These are phyloP conservation scores for Zygosaccharomyces bisporus DNA, from an alignment of 805 yeast species.

Conservation along the genomic window DNA sequence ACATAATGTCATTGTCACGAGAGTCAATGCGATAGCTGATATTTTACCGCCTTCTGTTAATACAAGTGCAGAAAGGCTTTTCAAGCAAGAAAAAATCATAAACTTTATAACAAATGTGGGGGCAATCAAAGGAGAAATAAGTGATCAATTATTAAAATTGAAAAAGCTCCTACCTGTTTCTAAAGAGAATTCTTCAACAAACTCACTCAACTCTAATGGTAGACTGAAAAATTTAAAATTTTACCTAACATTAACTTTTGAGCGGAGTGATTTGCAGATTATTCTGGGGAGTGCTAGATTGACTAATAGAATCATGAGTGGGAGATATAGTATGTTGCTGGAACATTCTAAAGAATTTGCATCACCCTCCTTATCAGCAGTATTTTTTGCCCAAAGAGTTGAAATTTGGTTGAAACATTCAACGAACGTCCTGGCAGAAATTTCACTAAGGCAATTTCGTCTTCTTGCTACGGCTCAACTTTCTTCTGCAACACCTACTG, in stretches of 20 bases:
- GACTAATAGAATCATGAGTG: constrained; percentile 14
- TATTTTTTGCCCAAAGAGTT: constrained; percentile 21
- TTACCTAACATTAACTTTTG: constrained; percentile 20
- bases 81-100: constrained; percentile 17
- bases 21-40: constrained; percentile 20
- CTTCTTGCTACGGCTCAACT: constrained; percentile 21
- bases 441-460: constrained; percentile 21
- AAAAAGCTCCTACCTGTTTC: constrained; percentile 9
- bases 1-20: constrained; percentile 26
- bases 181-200: not conserved
- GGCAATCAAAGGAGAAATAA: constrained; percentile 27
- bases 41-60: constrained; percentile 17
- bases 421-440: constrained; percentile 20
- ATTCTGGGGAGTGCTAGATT: constrained; percentile 19
- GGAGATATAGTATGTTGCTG: constrained; percentile 20
- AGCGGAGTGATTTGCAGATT: constrained; percentile 22
- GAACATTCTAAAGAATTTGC: constrained; percentile 25
- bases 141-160: constrained; percentile 22
- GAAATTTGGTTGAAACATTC: constrained; percentile 23
- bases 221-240: constrained; percentile 17
- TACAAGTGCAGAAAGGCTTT: constrained; percentile 9
- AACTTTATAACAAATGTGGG: constrained; percentile 26
- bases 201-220: not conserved
- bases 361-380: constrained; percentile 24
- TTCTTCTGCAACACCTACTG: constrained; percentile 14